Evolutionary conservation across 2,329 filamentous ascomycete genomes (phyloP).

Genomic region (Fusarium metavorans): DNA sequence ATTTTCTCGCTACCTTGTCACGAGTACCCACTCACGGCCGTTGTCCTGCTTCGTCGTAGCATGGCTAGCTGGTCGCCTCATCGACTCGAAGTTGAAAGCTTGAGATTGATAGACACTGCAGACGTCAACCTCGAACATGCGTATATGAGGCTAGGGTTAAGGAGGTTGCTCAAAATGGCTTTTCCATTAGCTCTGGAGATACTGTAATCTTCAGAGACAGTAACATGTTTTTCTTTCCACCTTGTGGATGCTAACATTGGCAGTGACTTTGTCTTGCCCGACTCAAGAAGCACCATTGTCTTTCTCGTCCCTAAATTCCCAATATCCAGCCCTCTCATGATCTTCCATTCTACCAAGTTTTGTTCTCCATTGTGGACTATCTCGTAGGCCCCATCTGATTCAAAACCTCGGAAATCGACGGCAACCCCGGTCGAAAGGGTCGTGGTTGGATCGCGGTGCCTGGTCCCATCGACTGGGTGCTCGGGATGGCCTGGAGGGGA

Average conservation of each 20-base stretch:
- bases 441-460: background rate
- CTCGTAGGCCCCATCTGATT: background rate
- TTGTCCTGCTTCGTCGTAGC: background rate
- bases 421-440: background rate
- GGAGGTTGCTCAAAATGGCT: background rate
- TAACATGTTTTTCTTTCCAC: background rate
- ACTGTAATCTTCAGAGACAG: background rate
- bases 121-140: too few species aligned
- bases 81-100: too few species aligned
- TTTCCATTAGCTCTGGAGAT: background rate
- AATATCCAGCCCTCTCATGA: background rate
- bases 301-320: fast-evolving
- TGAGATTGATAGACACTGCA: background rate
- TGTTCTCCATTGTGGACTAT: background rate
- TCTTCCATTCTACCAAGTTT: fast-evolving
- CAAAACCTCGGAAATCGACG: background rate
- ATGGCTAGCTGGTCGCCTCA: background rate
- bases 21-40: background rate
- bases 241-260: background rate
- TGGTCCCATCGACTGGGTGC: background rate
- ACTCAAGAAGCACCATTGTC: background rate
- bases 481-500: background rate
- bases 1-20: background rate
- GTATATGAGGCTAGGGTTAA: fast-evolving
- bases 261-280: background rate